Conservation (phyloP, 2,329 filamentous ascomycete species). For the Colletotrichum viniferum region DNA sequence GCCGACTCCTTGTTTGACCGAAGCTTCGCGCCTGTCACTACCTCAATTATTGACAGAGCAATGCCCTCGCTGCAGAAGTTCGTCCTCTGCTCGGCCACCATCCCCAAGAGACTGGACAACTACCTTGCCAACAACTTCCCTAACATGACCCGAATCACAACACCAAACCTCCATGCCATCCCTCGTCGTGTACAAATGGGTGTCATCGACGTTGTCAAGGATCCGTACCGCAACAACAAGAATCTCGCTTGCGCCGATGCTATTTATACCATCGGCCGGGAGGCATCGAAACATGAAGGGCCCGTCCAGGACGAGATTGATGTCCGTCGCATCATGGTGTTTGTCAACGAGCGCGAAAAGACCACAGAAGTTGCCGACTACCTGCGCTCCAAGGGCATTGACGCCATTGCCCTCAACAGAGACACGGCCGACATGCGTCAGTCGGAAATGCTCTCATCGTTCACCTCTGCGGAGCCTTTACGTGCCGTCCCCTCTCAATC, state of each 20-base stretch:
- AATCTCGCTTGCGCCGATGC: conserved; percentile 91
- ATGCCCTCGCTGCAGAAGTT: conserved; percentile 84
- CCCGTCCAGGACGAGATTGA: conserved; percentile 61
- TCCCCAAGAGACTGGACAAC: conserved; percentile 86
- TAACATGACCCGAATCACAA: conserved; percentile 83
- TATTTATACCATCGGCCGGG: conserved; percentile 91
- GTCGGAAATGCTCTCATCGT: conserved; percentile 76
- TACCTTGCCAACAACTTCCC: conserved; percentile 85
- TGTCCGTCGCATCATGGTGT: conserved; percentile 87
- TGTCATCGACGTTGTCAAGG: conserved; percentile 87
- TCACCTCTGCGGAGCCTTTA: conserved; percentile 61
- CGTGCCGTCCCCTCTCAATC: conserved; percentile 31
- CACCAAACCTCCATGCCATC: conserved; percentile 94
- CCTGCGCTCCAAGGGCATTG: conserved; percentile 83
- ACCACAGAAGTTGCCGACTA: conserved; percentile 81
- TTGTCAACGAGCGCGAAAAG: conserved; percentile 95
- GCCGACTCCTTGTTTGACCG: conserved; percentile 95
- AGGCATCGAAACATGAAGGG: conserved; percentile 64
- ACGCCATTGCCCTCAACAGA: conserved; percentile 82
- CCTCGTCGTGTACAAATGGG: conserved; percentile 92
- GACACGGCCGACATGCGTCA: conserved; percentile 82
- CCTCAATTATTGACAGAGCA: conserved; percentile 79
- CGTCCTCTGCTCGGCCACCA: conserved; percentile 93
- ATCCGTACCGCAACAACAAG: conserved; percentile 95
- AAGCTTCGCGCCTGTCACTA: conserved; percentile 85